Conservation (phyloP, 2,329 filamentous ascomycete species). For the Alternaria conjuncta region DNA sequence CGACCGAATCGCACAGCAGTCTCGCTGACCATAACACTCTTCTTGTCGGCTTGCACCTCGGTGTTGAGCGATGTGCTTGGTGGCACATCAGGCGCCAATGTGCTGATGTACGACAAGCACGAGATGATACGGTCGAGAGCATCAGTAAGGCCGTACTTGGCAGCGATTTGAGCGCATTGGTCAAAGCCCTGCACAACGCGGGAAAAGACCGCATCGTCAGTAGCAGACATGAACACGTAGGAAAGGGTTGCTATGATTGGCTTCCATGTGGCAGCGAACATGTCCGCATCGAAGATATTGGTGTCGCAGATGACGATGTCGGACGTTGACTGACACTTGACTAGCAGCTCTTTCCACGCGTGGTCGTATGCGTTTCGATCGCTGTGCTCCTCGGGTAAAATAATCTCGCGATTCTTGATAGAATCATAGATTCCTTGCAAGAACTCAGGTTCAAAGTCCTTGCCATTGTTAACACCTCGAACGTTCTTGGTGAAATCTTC, state of each 20-base stretch:
- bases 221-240: constrained; percentile 98
- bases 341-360: constrained; percentile 91
- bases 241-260: constrained; percentile 93
- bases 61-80: constrained; percentile 91
- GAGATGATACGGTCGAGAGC: constrained; percentile 92
- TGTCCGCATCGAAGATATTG: constrained; percentile 95
- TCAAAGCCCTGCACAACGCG: constrained; percentile 94
- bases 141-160: constrained; percentile 80
- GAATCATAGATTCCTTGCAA: constrained; percentile 87
- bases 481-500: constrained; percentile 86
- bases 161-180: constrained; percentile 91
- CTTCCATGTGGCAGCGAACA: constrained; percentile 96
- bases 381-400: constrained; percentile 94
- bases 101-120: constrained; percentile 88
- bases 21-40: constrained; percentile 98
- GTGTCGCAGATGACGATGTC: constrained; percentile 82
- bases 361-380: constrained; percentile 97
- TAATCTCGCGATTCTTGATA: constrained; percentile 93
- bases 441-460: constrained; percentile 84
- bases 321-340: constrained; percentile 80
- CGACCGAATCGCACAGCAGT: constrained; percentile 93
- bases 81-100: constrained; percentile 74
- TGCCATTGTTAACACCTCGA: constrained; percentile 84
- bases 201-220: constrained; percentile 93
- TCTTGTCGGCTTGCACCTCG: constrained; percentile 89